Evolutionary conservation across 768 basidiomycete genomes (phyloP).

Genomic region (Termitomyces sp.): DNA sequence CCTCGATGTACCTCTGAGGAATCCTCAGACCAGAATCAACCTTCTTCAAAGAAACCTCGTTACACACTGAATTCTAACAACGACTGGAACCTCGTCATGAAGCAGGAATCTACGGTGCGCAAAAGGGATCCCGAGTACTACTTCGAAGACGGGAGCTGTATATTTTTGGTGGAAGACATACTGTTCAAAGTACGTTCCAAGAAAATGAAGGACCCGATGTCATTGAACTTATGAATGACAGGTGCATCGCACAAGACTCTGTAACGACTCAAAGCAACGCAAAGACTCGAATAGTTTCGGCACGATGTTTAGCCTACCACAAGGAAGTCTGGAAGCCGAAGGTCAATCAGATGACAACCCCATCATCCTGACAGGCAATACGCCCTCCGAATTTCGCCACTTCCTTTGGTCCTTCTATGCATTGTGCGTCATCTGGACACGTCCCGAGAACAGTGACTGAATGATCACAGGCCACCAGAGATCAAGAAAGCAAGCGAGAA

Average conservation of each 20-base stretch:
- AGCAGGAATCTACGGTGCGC: slow-evolving; percentile 3
- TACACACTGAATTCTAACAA: slow-evolving; percentile 4
- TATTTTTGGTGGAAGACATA: slow-evolving; percentile 58
- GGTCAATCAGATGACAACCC: slow-evolving; percentile 65
- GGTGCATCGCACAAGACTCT: slow-evolving; percentile 60
- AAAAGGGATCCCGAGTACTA: slow-evolving; percentile 55
- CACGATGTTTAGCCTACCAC: slow-evolving; percentile 65
- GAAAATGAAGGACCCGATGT: background rate
- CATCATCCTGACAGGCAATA: slow-evolving; percentile 60
- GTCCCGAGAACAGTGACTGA: background rate
- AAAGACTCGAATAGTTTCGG: slow-evolving; percentile 40
- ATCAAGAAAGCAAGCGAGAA: slow-evolving; percentile 47
- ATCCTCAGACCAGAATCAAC: background rate
- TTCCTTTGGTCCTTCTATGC: slow-evolving; percentile 80
- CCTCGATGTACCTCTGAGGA: slow-evolving; percentile 2
- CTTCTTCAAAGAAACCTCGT: slow-evolving; percentile 11
- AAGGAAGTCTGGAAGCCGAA: slow-evolving; percentile 46
- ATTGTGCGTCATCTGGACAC: slow-evolving; percentile 40
- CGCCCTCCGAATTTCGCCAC: slow-evolving; percentile 61
- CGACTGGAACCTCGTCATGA: slow-evolving; percentile 17
- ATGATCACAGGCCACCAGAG: slow-evolving; percentile 57
- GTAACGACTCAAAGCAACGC: slow-evolving; percentile 55
- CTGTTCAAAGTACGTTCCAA: slow-evolving; percentile 65
- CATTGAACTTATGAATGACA: slow-evolving; percentile 18
- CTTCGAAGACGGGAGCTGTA: slow-evolving; percentile 65